These are phyloP conservation scores for Lichtheimia ornata DNA, from an alignment of 371 early-diverging fungal genomes.

Conservation along the genomic window DNA sequence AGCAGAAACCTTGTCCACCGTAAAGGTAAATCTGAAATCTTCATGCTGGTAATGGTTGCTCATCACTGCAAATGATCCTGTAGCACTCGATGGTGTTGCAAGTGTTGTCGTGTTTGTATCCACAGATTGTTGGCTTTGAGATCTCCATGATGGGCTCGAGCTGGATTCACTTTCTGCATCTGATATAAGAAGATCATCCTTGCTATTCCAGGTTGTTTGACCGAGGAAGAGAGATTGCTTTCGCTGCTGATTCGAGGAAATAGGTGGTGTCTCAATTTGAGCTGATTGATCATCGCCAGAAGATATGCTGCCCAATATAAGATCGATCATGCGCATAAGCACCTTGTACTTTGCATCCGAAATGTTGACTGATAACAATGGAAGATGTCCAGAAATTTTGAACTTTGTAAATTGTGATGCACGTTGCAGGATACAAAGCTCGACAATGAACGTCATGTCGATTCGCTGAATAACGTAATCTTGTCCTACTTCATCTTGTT, in stretches of 20 bases:
- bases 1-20: conserved; percentile 71
- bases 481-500: conserved; percentile 21
- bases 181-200: conserved; percentile 1
- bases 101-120: neutral
- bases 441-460: conserved; percentile 69
- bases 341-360: conserved; percentile 84
- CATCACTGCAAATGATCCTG: conserved; percentile 21
- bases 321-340: conserved; percentile 75
- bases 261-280: neutral
- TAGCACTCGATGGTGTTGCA: conserved; percentile 13
- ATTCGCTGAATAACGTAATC: conserved; percentile 73
- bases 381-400: conserved; percentile 72
- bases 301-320: conserved; percentile 45
- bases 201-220: conserved; percentile 1
- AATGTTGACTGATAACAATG: conserved; percentile 73
- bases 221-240: neutral
- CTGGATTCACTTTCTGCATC: conserved; percentile 14
- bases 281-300: conserved; percentile 20
- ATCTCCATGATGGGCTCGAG: neutral
- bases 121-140: neutral
- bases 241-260: neutral
- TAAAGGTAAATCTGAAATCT: conserved; percentile 71
- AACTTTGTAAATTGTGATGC: conserved; percentile 64
- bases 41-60: conserved; percentile 36
- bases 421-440: conserved; percentile 77